Percentiles rank a stretch among this genome's conserved stretches.
Evolutionary conservation across 257 asterid genomes (phyloP).

Genomic region (Solanum neorickii): DNA sequence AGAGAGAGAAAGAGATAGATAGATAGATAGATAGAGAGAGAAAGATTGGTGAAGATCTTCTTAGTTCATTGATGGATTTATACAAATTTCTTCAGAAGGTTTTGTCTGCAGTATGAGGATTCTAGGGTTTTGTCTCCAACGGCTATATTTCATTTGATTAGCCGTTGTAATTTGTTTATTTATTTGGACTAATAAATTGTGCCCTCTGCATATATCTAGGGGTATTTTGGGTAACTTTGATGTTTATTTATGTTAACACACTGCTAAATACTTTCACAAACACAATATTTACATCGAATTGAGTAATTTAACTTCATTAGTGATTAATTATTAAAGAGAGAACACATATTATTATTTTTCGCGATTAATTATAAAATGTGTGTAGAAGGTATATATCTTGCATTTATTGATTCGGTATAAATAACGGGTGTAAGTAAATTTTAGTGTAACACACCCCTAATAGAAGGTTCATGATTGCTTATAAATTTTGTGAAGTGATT

Average conservation of each 20-base stretch:
- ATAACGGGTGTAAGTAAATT: not conserved
- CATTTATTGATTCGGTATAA: not conserved
- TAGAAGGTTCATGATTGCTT: not conserved
- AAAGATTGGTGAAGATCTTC: not conserved
- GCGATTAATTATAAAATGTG: not conserved
- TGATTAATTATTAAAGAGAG: not conserved
- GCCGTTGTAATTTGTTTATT: constrained; percentile 25
- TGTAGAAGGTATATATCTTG: not conserved
- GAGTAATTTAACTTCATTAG: not conserved
- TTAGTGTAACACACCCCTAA: not conserved
- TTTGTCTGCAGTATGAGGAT: not conserved
- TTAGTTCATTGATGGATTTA: constrained; percentile 1
- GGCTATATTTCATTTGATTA: constrained; percentile 4
- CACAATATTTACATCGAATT: not conserved
- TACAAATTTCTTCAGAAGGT: not conserved
- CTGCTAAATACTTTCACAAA: not conserved
- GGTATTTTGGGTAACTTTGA: not conserved
- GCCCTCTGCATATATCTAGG: not conserved
- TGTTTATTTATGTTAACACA: not conserved
- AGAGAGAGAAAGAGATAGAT: constrained; percentile 7
- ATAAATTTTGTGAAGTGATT: not conserved
- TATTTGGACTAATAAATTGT: constrained; percentile 9
- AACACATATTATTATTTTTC: not conserved
- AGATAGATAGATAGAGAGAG: not conserved
- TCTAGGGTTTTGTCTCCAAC: not conserved